These are phyloP conservation scores for Ligustrum vulgare DNA, from an alignment of 257 asterid species.

Conservation along the genomic window DNA sequence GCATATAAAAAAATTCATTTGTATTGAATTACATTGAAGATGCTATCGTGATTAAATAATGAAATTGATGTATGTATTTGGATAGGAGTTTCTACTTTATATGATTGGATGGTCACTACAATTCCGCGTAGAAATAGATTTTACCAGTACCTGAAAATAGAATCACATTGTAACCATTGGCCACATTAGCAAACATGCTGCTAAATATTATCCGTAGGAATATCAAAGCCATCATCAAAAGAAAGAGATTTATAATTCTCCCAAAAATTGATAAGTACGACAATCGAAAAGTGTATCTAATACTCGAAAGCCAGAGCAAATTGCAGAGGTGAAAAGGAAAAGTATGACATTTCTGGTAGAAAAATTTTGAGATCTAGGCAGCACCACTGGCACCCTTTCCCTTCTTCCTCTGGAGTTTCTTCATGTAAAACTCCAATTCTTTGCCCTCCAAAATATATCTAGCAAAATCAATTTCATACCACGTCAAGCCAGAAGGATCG, in stretches of 20 bases:
- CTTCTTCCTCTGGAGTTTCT: slow-evolving; percentile 40
- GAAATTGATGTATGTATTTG: no score
- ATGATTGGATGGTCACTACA: no score
- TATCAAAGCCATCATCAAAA: not conserved
- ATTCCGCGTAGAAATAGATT: no score
- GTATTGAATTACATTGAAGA: no score
- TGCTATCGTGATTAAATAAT: no score
- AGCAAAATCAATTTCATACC: not conserved
- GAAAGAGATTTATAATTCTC: not conserved
- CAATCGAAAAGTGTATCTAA: not conserved
- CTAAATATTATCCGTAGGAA: not conserved
- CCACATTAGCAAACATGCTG: no score
- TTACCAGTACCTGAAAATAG: no score
- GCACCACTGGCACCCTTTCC: slow-evolving; percentile 34
- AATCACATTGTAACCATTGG: no score
- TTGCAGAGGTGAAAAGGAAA: not conserved
- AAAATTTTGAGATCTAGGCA: not conserved
- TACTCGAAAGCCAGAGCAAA: not conserved
- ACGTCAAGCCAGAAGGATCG: not conserved
- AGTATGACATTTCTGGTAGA: not conserved
- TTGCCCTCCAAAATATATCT: slow-evolving; percentile 41
- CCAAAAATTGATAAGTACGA: not conserved
- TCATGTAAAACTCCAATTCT: slow-evolving; percentile 44
- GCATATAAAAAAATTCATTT: no score
- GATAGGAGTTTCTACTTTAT: no score